These are phyloP conservation scores for Coemansia sp. DNA, from an alignment of 192 early-diverging fungal species.

Conservation along the genomic window DNA sequence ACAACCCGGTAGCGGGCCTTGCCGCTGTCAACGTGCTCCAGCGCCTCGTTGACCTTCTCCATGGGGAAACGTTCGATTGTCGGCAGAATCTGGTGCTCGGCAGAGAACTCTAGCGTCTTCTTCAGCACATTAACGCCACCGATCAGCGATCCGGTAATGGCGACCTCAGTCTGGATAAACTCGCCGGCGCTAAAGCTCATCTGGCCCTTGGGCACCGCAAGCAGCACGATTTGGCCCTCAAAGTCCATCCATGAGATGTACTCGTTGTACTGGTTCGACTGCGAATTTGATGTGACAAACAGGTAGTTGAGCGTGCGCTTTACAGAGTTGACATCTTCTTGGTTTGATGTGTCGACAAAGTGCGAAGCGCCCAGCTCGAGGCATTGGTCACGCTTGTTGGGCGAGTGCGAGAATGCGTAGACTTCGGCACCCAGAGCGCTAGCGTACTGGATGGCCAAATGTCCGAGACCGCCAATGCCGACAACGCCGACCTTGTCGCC, in stretches of 20 bases:
- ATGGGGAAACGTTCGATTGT: conserved; percentile 67
- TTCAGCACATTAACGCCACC: conserved; percentile 60
- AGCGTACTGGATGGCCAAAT: conserved; percentile 68
- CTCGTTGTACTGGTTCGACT: conserved; percentile 33
- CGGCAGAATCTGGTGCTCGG: conserved; percentile 64
- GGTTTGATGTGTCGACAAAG: conserved; percentile 43
- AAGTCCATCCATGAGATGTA: conserved; percentile 48
- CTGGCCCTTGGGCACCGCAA: conserved; percentile 53
- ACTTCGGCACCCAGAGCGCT: conserved; percentile 52
- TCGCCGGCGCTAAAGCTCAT: conserved; percentile 41
- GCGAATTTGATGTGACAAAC: conserved; percentile 38
- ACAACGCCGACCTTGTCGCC: conserved; percentile 68
- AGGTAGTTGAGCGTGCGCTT: conserved; percentile 40
- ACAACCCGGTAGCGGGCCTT: conserved; percentile 71
- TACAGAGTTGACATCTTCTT: conserved; percentile 25
- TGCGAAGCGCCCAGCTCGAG: conserved; percentile 60
- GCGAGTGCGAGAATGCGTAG: conserved; percentile 57
- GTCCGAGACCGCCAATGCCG: conserved; percentile 78
- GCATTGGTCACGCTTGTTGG: conserved; percentile 60
- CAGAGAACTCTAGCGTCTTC: conserved; percentile 69
- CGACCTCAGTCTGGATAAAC: conserved; percentile 47
- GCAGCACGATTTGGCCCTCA: conserved; percentile 54
- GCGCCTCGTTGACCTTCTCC: conserved; percentile 60
- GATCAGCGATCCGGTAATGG: conserved; percentile 65
- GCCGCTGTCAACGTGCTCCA: conserved; percentile 56